Evolutionary conservation across 305 asterid species (phyloP), one percentile per base, ranked within the genome.

Genomic region (Fraxinus xanthoxyloides): DNA sequence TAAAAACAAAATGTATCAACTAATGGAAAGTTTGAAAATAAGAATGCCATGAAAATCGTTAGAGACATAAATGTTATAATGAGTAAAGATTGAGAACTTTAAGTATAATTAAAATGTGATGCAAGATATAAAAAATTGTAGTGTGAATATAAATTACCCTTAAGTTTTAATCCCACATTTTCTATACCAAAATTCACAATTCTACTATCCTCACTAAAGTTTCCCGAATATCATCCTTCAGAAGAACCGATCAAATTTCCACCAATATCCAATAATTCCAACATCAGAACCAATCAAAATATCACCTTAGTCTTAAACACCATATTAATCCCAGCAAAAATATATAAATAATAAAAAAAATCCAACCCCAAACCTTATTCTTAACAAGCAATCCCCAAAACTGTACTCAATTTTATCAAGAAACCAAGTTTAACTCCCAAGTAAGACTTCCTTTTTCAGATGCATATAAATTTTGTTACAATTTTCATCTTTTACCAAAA

Each of bases 321-420:
- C 56, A 35, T 51, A 80, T 12, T 77, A 36, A 56, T 46, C 43
- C 34, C 12, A 72, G 56, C 7, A 48, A 36, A 36, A 36, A 35
- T 5, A 36, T n/a, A 36, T 0, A 36, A 82, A 40, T 76, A 28
- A n/a, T n/a, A n/a, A n/a, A n/a, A n/a, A 17, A 72, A 77, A 51
- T 17, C 26, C 75, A 84, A 70, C 75, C 65, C 77, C 31, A 72
- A 75, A 80, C 5, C 34, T 17, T 72, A 73, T 65, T 80, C 35
- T 70, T 72, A 35, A 38, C 48, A 38, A 19, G 69, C 30, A 73
- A 69, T 30, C 19, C 28, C 38, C 1, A 10, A 30, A 69, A 13
- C 2, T 13, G 0, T 5, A 30, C 23, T 13, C 74, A 69, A 30
- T 10, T 19, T 19, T 59, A 69, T 9, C 9, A 38, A 28, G 17